A percentile compares a stretch with the other conserved stretches of the same genome.
Conservation (phyloP, 306 rosid species). For the Vigna reflexopilosa region DNA sequence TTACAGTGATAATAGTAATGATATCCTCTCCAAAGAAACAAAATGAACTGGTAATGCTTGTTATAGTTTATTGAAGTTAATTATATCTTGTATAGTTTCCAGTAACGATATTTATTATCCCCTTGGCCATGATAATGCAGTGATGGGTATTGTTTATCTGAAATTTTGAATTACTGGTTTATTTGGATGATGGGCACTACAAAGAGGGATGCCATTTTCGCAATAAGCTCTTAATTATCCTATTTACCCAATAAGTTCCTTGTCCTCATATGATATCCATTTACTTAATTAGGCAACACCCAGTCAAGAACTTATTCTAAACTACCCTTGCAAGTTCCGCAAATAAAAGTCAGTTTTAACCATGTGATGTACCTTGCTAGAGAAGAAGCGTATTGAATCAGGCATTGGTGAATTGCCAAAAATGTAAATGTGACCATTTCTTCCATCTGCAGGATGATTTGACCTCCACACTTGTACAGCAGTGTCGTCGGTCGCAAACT, state of each 20-base stretch:
- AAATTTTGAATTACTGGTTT: neutral
- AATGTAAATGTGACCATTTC: conserved; percentile 20
- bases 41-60: neutral
- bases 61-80: neutral
- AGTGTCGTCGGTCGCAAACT: conserved; percentile 75
- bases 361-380: neutral
- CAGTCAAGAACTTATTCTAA: neutral
- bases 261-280: too few species aligned
- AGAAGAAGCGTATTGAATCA: conserved; percentile 29
- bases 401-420: conserved; percentile 29
- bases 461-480: conserved; percentile 87
- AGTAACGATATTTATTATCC: neutral
- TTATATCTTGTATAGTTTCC: conserved; percentile 4
- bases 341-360: conserved; percentile 15
- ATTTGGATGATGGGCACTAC: neutral
- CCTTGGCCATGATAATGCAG: neutral
- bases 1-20: neutral
- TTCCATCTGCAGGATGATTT: conserved; percentile 78
- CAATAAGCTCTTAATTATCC: neutral
- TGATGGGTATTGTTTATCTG: neutral
- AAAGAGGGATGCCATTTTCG: conserved; percentile 2
- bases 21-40: conserved; percentile 12
- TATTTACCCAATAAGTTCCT: neutral
- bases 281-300: neutral
- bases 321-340: neutral